A percentile compares a stretch with the other conserved stretches of the same genome.
phyloP scores from a whole-genome alignment of 2,329 filamentous ascomycete species.

The Orbilia quercus region DNA sequence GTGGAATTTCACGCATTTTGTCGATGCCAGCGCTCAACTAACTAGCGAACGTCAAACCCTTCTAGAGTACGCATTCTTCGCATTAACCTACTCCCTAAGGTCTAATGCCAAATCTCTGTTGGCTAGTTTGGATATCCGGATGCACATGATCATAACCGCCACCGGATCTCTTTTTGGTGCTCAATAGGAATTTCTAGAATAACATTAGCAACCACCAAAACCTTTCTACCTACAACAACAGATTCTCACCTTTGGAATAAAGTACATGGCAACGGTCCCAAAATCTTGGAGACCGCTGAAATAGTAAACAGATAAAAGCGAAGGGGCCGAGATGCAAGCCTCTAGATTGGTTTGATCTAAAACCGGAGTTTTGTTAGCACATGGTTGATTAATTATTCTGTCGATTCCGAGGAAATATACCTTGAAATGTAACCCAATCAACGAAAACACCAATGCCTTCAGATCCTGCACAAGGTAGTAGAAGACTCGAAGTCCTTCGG shows the following conservation, averaged over 20 bases:
- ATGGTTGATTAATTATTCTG: background rate
- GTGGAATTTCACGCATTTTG: slow-evolving; percentile 38
- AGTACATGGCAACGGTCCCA: slow-evolving; percentile 51
- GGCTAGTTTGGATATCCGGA: slow-evolving; percentile 30
- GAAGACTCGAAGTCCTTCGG: slow-evolving; percentile 94
- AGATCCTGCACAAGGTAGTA: slow-evolving; percentile 98
- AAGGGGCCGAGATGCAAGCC: background rate
- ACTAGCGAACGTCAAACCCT: slow-evolving; percentile 15
- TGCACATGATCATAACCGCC: slow-evolving; percentile 20
- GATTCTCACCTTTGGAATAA: slow-evolving; percentile 38
- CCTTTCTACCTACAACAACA: slow-evolving; percentile 2
- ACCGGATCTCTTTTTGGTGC: slow-evolving; percentile 18
- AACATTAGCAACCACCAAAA: slow-evolving; percentile 23
- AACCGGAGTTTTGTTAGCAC: background rate
- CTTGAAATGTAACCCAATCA: slow-evolving; percentile 98
- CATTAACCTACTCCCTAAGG: slow-evolving; percentile 45
- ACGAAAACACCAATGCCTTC: slow-evolving; percentile 93
- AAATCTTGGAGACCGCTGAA: slow-evolving; percentile 43
- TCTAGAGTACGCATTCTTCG: slow-evolving; percentile 31
- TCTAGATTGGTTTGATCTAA: slow-evolving; percentile 55
- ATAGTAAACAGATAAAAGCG: slow-evolving; percentile 19
- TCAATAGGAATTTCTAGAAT: slow-evolving; percentile 17
- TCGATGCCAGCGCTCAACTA: slow-evolving; percentile 15
- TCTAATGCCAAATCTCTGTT: slow-evolving; percentile 8
- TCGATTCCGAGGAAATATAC: slow-evolving; percentile 62